Evolutionary conservation across 225 moss, liverwort and hornwort species (phyloP).

Genomic region (Takakia lepidozioides): DNA sequence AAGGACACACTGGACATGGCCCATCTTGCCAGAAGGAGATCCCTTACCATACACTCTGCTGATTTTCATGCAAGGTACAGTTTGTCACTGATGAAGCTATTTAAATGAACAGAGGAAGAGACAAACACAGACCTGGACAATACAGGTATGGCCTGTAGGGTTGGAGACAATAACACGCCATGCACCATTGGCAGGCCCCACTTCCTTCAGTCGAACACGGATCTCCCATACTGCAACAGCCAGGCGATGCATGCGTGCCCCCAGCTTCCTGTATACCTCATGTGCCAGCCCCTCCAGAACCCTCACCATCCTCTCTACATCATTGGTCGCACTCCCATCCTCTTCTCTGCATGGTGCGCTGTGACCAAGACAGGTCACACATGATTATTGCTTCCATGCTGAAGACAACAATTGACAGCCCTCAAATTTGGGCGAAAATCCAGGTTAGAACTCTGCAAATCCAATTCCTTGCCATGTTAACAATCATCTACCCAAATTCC

Average conservation of each 20-base stretch:
- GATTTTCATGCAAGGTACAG: no score
- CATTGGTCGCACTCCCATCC: conserved; percentile 13
- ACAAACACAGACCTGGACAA: conserved; percentile 47
- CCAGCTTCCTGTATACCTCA: conserved; percentile 54
- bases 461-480: no score
- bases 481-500: no score
- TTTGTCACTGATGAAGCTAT: no score
- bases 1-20: no score
- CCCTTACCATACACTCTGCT: no score
- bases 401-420: no score
- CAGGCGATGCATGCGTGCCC: conserved; percentile 86
- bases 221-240: conserved; percentile 90
- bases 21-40: no score
- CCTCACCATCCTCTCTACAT: conserved; percentile 38
- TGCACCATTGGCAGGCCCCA: conserved; percentile 63
- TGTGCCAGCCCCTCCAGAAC: conserved; percentile 55
- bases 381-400: no score
- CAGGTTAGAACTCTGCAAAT: no score
- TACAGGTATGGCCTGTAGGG: conserved; percentile 89
- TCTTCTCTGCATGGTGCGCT: conserved; percentile 12
- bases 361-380: not conserved
- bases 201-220: conserved; percentile 70
- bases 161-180: conserved; percentile 88
- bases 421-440: no score
- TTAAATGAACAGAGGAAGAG: not conserved